A percentile compares a stretch with the other conserved stretches of the same genome.
These are phyloP conservation scores for Dactylellina leptospora DNA, from an alignment of 2,329 filamentous ascomycete genomes.

Conservation along the genomic window DNA sequence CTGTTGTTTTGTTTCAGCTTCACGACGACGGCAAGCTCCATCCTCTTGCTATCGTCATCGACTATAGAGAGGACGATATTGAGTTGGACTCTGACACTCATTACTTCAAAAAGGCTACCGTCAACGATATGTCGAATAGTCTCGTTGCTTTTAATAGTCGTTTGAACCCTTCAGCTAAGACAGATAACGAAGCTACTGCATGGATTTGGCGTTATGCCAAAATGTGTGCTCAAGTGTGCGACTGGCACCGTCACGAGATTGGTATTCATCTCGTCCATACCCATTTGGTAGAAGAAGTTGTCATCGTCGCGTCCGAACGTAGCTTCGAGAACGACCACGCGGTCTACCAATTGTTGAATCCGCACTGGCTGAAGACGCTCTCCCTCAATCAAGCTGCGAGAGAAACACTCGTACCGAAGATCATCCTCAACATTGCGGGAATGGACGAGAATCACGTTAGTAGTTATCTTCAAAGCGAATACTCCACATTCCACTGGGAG, in stretches of 20 bases:
- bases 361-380: constrained; percentile 66
- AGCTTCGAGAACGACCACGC: constrained; percentile 62
- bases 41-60: constrained; percentile 64
- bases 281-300: constrained; percentile 64
- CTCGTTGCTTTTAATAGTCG: constrained; percentile 65
- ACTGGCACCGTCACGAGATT: constrained; percentile 65
- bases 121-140: constrained; percentile 59
- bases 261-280: constrained; percentile 63
- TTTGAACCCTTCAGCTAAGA: constrained; percentile 58
- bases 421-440: constrained; percentile 63
- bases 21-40: constrained; percentile 63
- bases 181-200: constrained; percentile 60
- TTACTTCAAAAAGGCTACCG: not conserved
- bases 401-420: constrained; percentile 62
- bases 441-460: constrained; percentile 58
- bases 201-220: constrained; percentile 68
- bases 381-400: constrained; percentile 65
- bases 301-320: constrained; percentile 64
- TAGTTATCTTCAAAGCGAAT: constrained; percentile 61
- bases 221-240: constrained; percentile 63
- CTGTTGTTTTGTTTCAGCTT: constrained; percentile 63
- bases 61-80: constrained; percentile 62
- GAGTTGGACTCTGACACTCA: not conserved
- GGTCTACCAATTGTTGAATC: constrained; percentile 62
- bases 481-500: constrained; percentile 63